These are phyloP conservation scores for Pseudozyma pruni DNA, from an alignment of 1,284 basidiomycete genomes.

Conservation along the genomic window DNA sequence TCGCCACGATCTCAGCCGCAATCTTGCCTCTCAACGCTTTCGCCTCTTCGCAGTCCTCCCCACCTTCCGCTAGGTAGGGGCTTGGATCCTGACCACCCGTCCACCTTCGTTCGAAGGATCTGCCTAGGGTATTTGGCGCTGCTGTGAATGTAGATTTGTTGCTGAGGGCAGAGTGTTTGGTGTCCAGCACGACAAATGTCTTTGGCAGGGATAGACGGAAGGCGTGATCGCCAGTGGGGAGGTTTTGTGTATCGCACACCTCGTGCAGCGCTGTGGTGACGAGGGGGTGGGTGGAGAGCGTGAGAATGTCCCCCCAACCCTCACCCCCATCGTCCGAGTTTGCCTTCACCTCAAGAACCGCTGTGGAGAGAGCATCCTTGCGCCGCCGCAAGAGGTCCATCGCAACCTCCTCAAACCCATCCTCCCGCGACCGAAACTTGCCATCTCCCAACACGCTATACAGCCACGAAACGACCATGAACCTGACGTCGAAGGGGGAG, in stretches of 20 bases:
- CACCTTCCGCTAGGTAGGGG: constrained; percentile 9
- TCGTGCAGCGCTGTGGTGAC: constrained; percentile 18
- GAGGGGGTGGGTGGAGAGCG: constrained; percentile 15
- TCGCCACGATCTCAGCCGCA: constrained; percentile 30
- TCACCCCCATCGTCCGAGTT: neutral
- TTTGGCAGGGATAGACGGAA: constrained; percentile 33
- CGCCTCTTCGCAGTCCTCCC: constrained; percentile 21
- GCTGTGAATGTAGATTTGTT: constrained; percentile 19
- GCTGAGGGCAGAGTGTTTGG: constrained; percentile 17
- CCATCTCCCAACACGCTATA: constrained; percentile 12
- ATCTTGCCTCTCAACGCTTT: constrained; percentile 21
- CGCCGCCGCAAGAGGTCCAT: constrained; percentile 6
- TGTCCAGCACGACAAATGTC: constrained; percentile 21
- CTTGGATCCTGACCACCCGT: constrained; percentile 24
- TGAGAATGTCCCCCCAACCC: constrained; percentile 39
- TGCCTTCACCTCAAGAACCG: constrained; percentile 8
- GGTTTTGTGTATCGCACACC: constrained; percentile 33
- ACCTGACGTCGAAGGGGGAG: constrained; percentile 19
- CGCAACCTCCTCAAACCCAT: constrained; percentile 36
- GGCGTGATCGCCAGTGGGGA: constrained; percentile 31
- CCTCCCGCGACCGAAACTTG: constrained; percentile 27
- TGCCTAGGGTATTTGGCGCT: constrained; percentile 36
- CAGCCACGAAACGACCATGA: constrained; percentile 22
- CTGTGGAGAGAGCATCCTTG: constrained; percentile 9
- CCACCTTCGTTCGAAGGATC: constrained; percentile 39